phyloP scores from a whole-genome alignment of 768 basidiomycete species.

The Pulveroboletus sp. region DNA sequence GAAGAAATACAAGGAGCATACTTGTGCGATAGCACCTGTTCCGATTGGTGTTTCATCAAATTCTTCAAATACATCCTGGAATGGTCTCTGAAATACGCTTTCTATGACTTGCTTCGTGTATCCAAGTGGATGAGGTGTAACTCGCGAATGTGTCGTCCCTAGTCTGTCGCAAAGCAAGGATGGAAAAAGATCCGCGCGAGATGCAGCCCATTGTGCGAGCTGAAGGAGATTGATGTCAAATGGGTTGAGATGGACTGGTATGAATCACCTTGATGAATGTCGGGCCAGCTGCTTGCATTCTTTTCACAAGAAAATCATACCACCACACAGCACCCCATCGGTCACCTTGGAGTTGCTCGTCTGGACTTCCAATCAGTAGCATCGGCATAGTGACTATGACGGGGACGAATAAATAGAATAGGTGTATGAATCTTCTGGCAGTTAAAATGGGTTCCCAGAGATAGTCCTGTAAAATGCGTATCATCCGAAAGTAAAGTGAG shows the following conservation, averaged over 20 bases:
- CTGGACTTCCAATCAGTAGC: constrained; percentile 65
- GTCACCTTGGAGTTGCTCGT: constrained; percentile 61
- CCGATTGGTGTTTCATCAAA: constrained; percentile 89
- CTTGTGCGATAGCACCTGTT: constrained; percentile 97
- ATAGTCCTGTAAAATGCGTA: constrained; percentile 47
- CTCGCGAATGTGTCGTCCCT: constrained; percentile 85
- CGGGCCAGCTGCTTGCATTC: constrained; percentile 94
- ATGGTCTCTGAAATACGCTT: constrained; percentile 75
- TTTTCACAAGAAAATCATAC: constrained; percentile 84
- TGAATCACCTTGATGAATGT: constrained; percentile 88
- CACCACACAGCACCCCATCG: constrained; percentile 96
- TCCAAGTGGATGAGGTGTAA: constrained; percentile 71
- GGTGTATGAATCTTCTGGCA: constrained; percentile 75
- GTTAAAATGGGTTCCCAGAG: constrained; percentile 88
- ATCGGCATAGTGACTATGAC: constrained; percentile 84
- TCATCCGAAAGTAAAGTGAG: constrained; percentile 44
- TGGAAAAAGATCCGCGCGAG: constrained; percentile 92
- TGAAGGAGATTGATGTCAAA: constrained; percentile 31
- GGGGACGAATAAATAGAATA: constrained; percentile 82
- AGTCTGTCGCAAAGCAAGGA: constrained; percentile 78
- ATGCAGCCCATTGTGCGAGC: constrained; percentile 99
- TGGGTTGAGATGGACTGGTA: constrained; percentile 1
- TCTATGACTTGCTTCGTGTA: constrained; percentile 85
- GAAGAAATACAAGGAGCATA: constrained; percentile 21
- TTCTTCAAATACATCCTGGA: constrained; percentile 87